Base-by-base conservation (phyloP, 225 moss, liverwort and hornwort species). In the Pseudisothecium myosuroides region DNA sequence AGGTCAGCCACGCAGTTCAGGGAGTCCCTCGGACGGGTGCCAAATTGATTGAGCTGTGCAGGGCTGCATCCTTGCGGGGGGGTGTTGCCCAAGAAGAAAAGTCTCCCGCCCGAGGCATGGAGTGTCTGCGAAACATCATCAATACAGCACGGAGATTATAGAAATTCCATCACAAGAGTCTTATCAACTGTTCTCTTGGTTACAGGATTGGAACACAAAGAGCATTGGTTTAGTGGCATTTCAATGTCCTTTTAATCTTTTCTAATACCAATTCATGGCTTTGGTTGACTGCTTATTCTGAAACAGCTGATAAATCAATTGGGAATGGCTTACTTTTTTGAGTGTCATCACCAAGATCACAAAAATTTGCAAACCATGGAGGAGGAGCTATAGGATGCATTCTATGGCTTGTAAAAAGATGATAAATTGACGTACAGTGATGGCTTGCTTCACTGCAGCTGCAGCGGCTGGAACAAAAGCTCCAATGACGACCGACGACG, bases 41-140 rank as follows among this genome's bases (percentile, higher is more conserved):
- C 18, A 34, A 94, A 82, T 59, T 36, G 34, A 6, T 87, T 91
- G 84, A 92, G 88, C 79, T 88, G 91, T 12, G 85, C 82, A 27
- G 94, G 90, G 87, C 52, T 87, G 90, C 94, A 94, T n/a, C 94
- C 91, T 92, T 91, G 89, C 5, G 94, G 61, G 34, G 60, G 71
- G 0, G 56, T 71, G 87, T 94, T 94, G 83, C 91, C 92, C 58
- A 94, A 6, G 83, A 94, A 77, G 89, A 91, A 92, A n/a, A 92
- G 83, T 32, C 75, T 85, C 4, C 87, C 92, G 24, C 94, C 92
- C 31, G 89, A 80, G 49, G 32, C 69, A 17, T 94, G 83, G 85
- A 94, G 94, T 28, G 72, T 91, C 92, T 94, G 87, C 71, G 84
- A 68, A 66, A 59, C 37, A 80, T 59, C 66, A 31, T 37, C 52